Percentiles rank a stretch among this genome's conserved stretches.
Evolutionary conservation across 306 rosid species (phyloP).

Genomic region (Medicago ruthenica): DNA sequence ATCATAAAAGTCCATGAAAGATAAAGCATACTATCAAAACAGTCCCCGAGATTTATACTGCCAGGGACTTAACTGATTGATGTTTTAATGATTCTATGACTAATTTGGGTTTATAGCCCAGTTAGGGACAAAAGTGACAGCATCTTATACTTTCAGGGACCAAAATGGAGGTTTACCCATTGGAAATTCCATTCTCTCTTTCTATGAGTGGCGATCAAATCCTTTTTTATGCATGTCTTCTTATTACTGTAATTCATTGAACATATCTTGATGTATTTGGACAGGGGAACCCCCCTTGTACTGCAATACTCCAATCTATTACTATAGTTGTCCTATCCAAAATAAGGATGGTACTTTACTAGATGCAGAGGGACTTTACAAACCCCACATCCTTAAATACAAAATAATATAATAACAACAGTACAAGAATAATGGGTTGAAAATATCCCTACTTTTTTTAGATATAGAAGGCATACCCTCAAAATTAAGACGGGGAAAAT

Average conservation of each 20-base stretch:
- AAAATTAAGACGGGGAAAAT: conserved; percentile 23
- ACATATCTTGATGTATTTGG: background rate
- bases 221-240: background rate
- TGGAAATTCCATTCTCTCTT: background rate
- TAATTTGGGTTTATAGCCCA: too few species aligned
- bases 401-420: background rate
- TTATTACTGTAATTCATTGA: background rate
- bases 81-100: too few species aligned
- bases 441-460: background rate
- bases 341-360: conserved; percentile 9
- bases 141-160: too few species aligned
- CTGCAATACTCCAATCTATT: background rate
- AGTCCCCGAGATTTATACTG: too few species aligned
- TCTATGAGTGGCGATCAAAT: background rate
- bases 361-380: conserved; percentile 26
- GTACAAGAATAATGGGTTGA: conserved; percentile 15
- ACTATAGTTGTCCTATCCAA: background rate
- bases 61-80: too few species aligned
- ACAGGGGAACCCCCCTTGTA: background rate
- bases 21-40: too few species aligned
- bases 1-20: too few species aligned
- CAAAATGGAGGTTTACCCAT: too few species aligned
- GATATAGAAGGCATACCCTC: conserved; percentile 5
- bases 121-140: too few species aligned
- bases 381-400: conserved; percentile 1